phyloP scores from a whole-genome alignment of 352 stramenopile species.

The Globisporangium alternatum region DNA sequence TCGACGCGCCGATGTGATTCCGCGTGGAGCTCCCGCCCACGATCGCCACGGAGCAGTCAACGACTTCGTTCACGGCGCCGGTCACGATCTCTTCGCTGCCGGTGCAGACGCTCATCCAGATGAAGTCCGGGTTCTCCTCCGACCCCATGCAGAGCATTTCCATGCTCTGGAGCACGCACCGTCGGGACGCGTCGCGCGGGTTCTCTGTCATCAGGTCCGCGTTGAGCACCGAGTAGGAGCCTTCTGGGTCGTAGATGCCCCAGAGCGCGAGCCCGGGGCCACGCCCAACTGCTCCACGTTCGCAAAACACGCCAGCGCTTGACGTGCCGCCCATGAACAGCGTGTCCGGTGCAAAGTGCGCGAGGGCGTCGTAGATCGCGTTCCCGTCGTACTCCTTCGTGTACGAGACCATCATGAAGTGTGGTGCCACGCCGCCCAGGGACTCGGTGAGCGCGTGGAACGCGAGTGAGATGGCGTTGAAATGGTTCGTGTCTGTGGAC shows the following conservation, averaged over 20 bases:
- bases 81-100: conserved; percentile 68
- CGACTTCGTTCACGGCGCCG: conserved; percentile 62
- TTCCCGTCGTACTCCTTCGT: conserved; percentile 56
- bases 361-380: conserved; percentile 55
- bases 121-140: conserved; percentile 72
- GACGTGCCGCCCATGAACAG: conserved; percentile 83
- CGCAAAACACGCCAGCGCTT: conserved; percentile 60
- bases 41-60: conserved; percentile 70
- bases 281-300: conserved; percentile 30
- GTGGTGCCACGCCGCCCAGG: conserved; percentile 56
- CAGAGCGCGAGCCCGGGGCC: conserved; percentile 60
- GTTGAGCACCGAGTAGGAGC: conserved; percentile 77
- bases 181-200: conserved; percentile 56
- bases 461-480: conserved; percentile 43
- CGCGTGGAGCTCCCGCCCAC: conserved; percentile 56
- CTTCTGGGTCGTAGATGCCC: conserved; percentile 82
- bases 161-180: conserved; percentile 68
- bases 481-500: conserved; percentile 58
- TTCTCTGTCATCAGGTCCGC: conserved; percentile 55
- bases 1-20: conserved; percentile 14
- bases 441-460: conserved; percentile 56
- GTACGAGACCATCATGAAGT: conserved; percentile 83
- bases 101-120: conserved; percentile 66
- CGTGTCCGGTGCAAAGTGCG: conserved; percentile 59
- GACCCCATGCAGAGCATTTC: conserved; percentile 67